Evolutionary conservation across 2,329 filamentous ascomycete species (phyloP).

Genomic region (Parascedosporium putredinis): DNA sequence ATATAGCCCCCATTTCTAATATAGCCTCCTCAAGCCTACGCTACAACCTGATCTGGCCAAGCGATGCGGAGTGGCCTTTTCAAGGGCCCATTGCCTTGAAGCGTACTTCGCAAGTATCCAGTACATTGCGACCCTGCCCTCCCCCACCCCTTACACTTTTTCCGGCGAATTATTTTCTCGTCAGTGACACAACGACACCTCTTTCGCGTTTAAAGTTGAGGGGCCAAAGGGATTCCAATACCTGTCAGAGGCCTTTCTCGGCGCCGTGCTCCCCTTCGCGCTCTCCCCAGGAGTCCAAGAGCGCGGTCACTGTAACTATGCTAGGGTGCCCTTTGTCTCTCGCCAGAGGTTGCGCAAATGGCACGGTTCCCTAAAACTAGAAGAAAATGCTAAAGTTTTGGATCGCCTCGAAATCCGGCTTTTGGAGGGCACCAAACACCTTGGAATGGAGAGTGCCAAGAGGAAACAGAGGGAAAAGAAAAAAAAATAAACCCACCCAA

Average conservation of each 20-base stretch:
- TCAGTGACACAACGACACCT: background rate
- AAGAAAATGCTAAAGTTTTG: no score
- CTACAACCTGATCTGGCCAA: background rate
- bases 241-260: no score
- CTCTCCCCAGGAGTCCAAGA: background rate
- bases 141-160: background rate
- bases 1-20: slow-evolving; percentile 14
- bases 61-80: background rate
- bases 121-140: background rate
- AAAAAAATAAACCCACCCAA: no score
- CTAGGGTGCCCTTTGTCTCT: no score
- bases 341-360: no score
- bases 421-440: no score
- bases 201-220: background rate
- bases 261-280: background rate
- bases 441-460: no score
- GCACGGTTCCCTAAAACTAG: no score
- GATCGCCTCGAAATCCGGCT: no score
- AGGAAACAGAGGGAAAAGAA: no score
- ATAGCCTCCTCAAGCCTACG: slow-evolving; percentile 11
- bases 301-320: no score
- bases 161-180: background rate
- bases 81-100: background rate
- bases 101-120: background rate
- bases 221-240: no score